Evolutionary conservation across 768 basidiomycete genomes (phyloP).

Genomic region (Chalciporus chontae): DNA sequence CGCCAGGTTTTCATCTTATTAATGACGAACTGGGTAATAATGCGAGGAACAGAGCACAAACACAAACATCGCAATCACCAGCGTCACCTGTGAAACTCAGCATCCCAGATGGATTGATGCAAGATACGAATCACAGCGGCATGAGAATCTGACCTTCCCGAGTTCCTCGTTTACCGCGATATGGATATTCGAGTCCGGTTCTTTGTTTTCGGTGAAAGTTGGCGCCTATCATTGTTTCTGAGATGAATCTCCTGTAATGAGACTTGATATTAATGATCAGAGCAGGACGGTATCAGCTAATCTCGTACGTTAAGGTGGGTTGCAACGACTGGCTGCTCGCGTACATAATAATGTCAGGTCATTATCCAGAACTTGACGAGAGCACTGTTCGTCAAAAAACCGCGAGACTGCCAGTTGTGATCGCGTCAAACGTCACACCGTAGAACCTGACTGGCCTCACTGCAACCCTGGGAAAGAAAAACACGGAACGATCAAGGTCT

Average conservation of each 20-base stretch:
- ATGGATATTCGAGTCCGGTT: constrained; percentile 11
- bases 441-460: not conserved
- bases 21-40: constrained; percentile 22
- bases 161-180: constrained; percentile 16
- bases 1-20: constrained; percentile 23
- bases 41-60: no score
- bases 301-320: constrained; percentile 32
- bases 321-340: constrained; percentile 6
- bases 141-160: constrained; percentile 4
- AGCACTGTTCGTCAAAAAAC: not conserved
- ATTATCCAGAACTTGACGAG: not conserved
- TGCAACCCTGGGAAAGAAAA: not conserved
- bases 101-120: constrained; percentile 17
- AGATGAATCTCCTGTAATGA: constrained; percentile 8
- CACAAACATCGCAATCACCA: not conserved
- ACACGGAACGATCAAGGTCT: not conserved
- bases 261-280: constrained; percentile 13
- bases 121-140: constrained; percentile 2
- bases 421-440: not conserved
- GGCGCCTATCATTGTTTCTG: constrained; percentile 5
- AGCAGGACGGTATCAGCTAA: constrained; percentile 22
- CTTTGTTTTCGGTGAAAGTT: constrained; percentile 4
- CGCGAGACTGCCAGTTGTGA: not conserved
- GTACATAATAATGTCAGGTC: constrained; percentile 17
- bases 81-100: constrained; percentile 5